Conservation (phyloP, 2,329 filamentous ascomycete genomes). For the Sporothrix globosa region DNA sequence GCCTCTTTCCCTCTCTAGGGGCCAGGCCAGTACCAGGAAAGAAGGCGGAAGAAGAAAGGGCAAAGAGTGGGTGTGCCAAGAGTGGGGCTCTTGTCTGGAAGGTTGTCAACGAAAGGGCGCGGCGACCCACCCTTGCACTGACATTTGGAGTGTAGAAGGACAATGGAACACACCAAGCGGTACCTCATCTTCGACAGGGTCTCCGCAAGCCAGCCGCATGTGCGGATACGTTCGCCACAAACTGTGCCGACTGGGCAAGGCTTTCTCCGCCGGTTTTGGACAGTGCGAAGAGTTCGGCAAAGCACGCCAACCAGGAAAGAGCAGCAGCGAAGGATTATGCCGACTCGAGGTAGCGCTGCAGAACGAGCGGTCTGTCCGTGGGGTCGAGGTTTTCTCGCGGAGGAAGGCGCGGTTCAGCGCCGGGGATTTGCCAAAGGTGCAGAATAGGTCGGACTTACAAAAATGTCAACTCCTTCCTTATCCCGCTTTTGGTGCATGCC, state of each 20-base stretch:
- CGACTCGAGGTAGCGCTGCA: conserved; percentile 17
- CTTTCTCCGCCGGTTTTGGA: conserved; percentile 5
- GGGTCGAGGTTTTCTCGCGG: neutral
- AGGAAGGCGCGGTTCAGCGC: conserved; percentile 17
- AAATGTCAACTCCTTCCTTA: neutral
- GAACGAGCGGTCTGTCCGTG: conserved; percentile 5
- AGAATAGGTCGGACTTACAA: neutral
- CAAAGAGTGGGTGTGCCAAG: conserved; percentile 1
- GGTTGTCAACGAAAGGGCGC: conserved; percentile 35
- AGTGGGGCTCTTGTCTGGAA: conserved; percentile 27
- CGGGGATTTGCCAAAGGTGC: neutral
- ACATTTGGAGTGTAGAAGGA: conserved; percentile 16
- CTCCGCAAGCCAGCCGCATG: conserved; percentile 17
- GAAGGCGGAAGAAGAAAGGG: conserved; percentile 29
- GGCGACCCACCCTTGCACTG: conserved; percentile 28
- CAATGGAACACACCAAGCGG: conserved; percentile 17
- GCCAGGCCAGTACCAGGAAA: conserved; percentile 16
- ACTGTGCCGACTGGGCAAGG: conserved; percentile 23
- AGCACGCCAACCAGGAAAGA: neutral
- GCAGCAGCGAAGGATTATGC: conserved; percentile 15
- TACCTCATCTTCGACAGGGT: conserved; percentile 7
- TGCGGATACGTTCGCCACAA: conserved; percentile 23
- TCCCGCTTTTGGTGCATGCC: neutral
- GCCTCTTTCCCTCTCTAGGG: conserved; percentile 14
- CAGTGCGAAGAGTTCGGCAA: conserved; percentile 13